These are phyloP conservation scores for Saccharum officinarum DNA, from an alignment of 176 grass and related monocot species.

Conservation along the genomic window DNA sequence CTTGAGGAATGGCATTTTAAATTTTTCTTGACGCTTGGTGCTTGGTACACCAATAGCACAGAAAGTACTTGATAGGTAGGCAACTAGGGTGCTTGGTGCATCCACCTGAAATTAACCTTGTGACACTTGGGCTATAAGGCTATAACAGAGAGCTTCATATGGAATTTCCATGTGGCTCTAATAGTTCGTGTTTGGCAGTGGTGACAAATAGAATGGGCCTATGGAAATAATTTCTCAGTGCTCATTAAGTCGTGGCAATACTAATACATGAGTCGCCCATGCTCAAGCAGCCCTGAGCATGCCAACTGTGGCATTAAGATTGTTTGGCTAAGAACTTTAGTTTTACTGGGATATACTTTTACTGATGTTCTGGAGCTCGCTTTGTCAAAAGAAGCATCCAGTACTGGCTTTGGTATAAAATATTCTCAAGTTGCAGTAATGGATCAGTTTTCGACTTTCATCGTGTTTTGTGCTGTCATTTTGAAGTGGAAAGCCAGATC, in stretches of 20 bases:
- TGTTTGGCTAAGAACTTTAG: conserved; percentile 19
- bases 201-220: not conserved
- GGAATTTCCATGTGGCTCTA: not conserved
- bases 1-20: not conserved
- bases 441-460: conserved; percentile 7
- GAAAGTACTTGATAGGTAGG: not conserved
- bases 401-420: conserved; percentile 30
- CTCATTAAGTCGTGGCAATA: not conserved
- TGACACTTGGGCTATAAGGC: not conserved
- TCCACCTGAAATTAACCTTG: conserved; percentile 8
- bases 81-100: not conserved
- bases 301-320: not conserved
- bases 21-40: not conserved
- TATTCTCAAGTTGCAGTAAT: conserved; percentile 35
- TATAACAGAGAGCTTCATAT: not conserved
- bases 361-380: not conserved
- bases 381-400: not conserved
- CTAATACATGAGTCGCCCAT: not conserved
- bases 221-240: not conserved
- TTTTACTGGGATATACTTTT: not conserved
- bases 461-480: conserved; percentile 26
- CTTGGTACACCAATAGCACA: not conserved
- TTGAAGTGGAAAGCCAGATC: conserved; percentile 23
- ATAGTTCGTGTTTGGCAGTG: not conserved
- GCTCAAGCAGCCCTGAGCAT: not conserved